Base-by-base conservation (phyloP, 1,284 basidiomycete species). In the Leccinum subrobustum region DNA sequence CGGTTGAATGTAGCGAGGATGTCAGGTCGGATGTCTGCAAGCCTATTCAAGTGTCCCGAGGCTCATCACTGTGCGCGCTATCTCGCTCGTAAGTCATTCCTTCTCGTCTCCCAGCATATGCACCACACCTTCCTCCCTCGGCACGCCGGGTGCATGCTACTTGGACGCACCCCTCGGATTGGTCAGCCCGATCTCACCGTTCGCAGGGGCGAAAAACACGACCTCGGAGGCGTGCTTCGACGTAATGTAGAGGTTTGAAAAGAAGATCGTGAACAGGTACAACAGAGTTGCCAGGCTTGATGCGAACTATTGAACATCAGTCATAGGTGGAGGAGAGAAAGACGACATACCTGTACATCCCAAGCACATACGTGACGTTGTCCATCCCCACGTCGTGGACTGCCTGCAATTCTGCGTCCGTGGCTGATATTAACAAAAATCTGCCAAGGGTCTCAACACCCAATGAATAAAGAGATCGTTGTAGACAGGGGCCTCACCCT, bases 391-490 rank as follows among this genome's bases (percentile, higher is more conserved):
- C 78, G 23, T 83, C 82, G 66, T 91, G 80, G 12, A 89, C 85
- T 64, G 82, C 89, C 42, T 81, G 70, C 47, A 96, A 77, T 72
- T 96, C 92, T 76, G 96, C 94, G 71, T 96, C 93, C 0, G 95
- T 96, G 0, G 89, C 93, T 12, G 91, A 92, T 83, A 96, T 93
- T 80, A 96, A 96, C 11, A 93, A 76, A 2, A 93, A 69, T 3
- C 89, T 84, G 39, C 1, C 27, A 39, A 25, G 23, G 1, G 31
- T 57, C 33, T 58, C 33, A 61, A 35, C 20, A 20, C 11, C 20
- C 18, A 4, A 11, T 7, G 14, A 50, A 16, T 8, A 18, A 2
- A 25, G 35, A n/a, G 12, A 23, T 25, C 3, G 18, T 27, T 16
- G n/a, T 16, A 3, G 33, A 50, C 8, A 8, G 5, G 4, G 3